A percentile compares a stretch with the other conserved stretches of the same genome.
phyloP scores from a whole-genome alignment of 2,329 filamentous ascomycete genomes.

The Cercospora citrullina region DNA sequence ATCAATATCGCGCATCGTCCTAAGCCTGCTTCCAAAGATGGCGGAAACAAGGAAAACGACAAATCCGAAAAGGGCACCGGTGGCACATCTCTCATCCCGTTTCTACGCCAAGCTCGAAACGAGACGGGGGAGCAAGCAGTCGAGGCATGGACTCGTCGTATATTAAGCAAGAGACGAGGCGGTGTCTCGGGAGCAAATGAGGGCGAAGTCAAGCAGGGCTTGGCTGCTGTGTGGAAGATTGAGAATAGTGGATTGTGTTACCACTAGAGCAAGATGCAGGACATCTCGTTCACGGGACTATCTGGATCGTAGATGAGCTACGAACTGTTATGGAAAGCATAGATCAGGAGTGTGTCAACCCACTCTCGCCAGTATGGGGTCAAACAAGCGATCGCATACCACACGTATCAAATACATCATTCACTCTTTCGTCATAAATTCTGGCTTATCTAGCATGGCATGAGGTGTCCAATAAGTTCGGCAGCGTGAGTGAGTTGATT shows the following conservation, averaged over 20 bases:
- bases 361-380: background rate
- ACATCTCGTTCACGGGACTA: background rate
- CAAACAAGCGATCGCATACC: constrained; percentile 11
- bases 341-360: background rate
- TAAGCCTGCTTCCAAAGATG: constrained; percentile 35
- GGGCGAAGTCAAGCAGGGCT: constrained; percentile 54
- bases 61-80: constrained; percentile 82
- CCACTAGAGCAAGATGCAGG: constrained; percentile 40
- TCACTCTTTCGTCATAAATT: background rate
- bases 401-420: background rate
- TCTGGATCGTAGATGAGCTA: background rate
- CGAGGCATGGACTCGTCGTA: constrained; percentile 60
- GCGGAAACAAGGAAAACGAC: constrained; percentile 44
- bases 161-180: constrained; percentile 54
- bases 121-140: constrained; percentile 93
- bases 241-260: constrained; percentile 60
- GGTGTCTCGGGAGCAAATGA: constrained; percentile 10
- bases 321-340: background rate
- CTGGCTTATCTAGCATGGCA: background rate
- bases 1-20: constrained; percentile 28
- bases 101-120: constrained; percentile 93
- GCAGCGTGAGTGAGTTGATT: background rate
- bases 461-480: background rate
- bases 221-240: constrained; percentile 86
- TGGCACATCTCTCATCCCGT: constrained; percentile 89